phyloP scores from a whole-genome alignment of 768 basidiomycete species.

The Tricholoma furcatifolium region DNA sequence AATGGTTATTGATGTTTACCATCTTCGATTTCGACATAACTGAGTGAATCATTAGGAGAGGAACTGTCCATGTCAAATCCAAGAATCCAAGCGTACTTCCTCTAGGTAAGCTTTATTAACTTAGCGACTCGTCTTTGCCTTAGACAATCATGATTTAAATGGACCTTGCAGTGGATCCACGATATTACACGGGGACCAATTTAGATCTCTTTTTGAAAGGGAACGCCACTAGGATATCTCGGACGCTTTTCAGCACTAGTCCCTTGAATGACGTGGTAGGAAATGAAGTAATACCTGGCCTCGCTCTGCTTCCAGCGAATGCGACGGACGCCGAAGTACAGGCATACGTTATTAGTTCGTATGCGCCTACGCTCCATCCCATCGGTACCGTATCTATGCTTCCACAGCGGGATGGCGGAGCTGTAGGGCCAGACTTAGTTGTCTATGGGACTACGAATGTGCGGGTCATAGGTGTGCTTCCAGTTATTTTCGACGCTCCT shows the following conservation, averaged over 20 bases:
- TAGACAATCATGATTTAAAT: background rate
- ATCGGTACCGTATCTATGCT: constrained; percentile 17
- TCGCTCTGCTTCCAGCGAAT: constrained; percentile 6
- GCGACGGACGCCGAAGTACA: constrained; percentile 11
- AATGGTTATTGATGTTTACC: constrained; percentile 2
- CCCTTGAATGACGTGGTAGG: constrained; percentile 3
- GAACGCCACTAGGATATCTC: constrained; percentile 8
- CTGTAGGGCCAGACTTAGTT: constrained; percentile 13
- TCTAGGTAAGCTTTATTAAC: background rate
- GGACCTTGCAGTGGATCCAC: constrained; percentile 7
- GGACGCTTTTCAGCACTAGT: constrained; percentile 8
- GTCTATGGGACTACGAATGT: constrained; percentile 16
- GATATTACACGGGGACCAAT: background rate
- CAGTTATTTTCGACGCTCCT: background rate
- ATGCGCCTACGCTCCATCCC: constrained; percentile 6
- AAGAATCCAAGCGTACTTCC: constrained; percentile 13
- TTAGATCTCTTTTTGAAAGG: constrained; percentile 12
- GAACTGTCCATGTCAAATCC: constrained; percentile 9
- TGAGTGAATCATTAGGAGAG: background rate
- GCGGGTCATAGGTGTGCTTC: constrained; percentile 12
- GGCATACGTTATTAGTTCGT: background rate
- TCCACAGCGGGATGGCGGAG: constrained; percentile 10
- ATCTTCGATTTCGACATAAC: background rate
- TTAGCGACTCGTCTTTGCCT: no score
- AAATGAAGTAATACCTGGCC: constrained; percentile 1